A percentile compares a stretch with the other conserved stretches of the same genome.
phyloP scores from a whole-genome alignment of 208 protist species.

The Trypanosomatidae sp. region DNA sequence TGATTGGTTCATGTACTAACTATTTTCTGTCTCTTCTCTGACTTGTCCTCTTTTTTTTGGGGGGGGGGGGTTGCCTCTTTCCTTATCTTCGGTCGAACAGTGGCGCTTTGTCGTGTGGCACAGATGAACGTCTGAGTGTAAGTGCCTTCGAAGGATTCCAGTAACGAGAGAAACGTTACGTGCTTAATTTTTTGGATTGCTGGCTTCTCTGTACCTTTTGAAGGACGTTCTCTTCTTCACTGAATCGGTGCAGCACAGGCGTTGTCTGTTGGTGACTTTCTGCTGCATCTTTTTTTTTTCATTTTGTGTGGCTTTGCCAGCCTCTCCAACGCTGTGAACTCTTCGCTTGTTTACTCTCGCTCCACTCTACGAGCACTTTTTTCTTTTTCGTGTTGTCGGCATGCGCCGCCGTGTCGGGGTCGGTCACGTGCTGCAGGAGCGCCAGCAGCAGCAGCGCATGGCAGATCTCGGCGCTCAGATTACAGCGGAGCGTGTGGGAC shows the following conservation, averaged over 20 bases:
- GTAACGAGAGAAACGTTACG: not conserved
- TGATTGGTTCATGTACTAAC: not conserved
- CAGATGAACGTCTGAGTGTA: not conserved
- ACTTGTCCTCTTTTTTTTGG: not conserved
- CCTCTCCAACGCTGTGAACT: not conserved
- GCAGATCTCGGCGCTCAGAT: constrained; percentile 82
- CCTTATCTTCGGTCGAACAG: not conserved
- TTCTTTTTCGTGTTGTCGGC: not conserved
- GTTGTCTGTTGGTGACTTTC: not conserved
- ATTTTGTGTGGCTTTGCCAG: not conserved
- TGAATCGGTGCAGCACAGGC: not conserved
- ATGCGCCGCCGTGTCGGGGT: constrained; percentile 86
- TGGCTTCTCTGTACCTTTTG: not conserved
- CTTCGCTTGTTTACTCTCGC: not conserved
- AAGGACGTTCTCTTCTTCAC: not conserved
- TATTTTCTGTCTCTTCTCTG: not conserved
- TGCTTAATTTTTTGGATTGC: not conserved
- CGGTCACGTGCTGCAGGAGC: constrained; percentile 74
- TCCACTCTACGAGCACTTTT: not conserved
- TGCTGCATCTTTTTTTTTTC: not conserved
- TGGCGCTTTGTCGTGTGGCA: not conserved
- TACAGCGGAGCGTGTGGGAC: constrained; percentile 76
- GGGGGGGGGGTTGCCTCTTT: no score
- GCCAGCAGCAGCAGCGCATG: constrained; percentile 79
- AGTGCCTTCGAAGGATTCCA: not conserved